phyloP scores from a whole-genome alignment of 2,329 filamentous ascomycete genomes.

The Nemania serpens region DNA sequence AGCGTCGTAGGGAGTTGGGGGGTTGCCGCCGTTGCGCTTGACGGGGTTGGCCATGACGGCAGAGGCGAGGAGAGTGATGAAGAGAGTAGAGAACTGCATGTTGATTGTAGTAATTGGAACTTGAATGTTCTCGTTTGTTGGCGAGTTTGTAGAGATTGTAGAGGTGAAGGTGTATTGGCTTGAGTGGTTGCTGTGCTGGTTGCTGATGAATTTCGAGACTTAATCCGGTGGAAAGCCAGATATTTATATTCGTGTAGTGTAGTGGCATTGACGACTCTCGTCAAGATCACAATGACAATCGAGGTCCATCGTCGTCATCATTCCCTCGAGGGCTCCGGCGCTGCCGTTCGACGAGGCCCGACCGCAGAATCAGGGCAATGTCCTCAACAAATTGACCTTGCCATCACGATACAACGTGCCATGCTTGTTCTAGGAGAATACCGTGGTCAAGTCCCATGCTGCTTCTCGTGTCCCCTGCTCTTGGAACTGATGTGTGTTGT shows the following conservation, averaged over 20 bases:
- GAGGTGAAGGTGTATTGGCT: slow-evolving; percentile 24
- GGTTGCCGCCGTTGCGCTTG: slow-evolving; percentile 20
- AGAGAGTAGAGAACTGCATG: slow-evolving; percentile 37
- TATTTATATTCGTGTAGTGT: slow-evolving; percentile 37
- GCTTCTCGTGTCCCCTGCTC: slow-evolving; percentile 2
- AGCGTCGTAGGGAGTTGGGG: slow-evolving; percentile 41
- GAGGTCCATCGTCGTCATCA: neutral
- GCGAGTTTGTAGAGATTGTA: slow-evolving; percentile 25
- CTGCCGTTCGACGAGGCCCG: neutral
- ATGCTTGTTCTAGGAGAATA: neutral
- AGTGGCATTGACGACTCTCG: neutral
- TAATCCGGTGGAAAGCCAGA: slow-evolving; percentile 17
- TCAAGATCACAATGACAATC: neutral
- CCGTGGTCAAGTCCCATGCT: slow-evolving; percentile 2
- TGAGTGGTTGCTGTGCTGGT: slow-evolving; percentile 23
- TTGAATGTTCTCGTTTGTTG: slow-evolving; percentile 24
- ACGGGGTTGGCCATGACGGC: slow-evolving; percentile 35
- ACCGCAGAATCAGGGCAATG: slow-evolving; percentile 9
- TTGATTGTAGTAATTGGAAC: slow-evolving; percentile 30
- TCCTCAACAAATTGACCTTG: neutral
- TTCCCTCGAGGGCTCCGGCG: neutral
- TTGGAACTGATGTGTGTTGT: slow-evolving; percentile 5
- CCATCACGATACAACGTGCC: slow-evolving; percentile 25
- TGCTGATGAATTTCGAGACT: slow-evolving; percentile 27
- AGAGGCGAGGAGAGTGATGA: slow-evolving; percentile 36